phyloP scores from a whole-genome alignment of 2,329 filamentous ascomycete genomes.

The Lachnum nothofagi region DNA sequence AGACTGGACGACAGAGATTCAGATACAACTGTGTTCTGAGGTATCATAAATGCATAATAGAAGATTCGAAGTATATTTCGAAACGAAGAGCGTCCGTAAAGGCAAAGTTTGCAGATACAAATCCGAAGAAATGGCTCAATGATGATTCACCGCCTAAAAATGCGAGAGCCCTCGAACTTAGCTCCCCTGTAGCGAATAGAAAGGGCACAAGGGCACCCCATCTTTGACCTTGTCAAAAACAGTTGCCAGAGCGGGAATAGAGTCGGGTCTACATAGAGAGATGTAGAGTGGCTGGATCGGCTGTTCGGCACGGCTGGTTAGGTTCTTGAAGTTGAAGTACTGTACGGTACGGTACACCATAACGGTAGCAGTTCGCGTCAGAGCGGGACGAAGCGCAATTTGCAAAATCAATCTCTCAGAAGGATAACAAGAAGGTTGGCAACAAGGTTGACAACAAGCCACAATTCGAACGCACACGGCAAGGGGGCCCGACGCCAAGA shows the following conservation, averaged over 20 bases:
- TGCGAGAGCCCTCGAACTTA: too few species aligned
- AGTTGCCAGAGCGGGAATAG: not conserved
- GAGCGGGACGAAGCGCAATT: too few species aligned
- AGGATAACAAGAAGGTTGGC: too few species aligned
- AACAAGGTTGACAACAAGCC: too few species aligned
- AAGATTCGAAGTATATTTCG: not conserved
- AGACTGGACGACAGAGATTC: not conserved
- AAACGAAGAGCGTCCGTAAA: not conserved
- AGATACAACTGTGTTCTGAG: too few species aligned
- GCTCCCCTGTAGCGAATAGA: too few species aligned
- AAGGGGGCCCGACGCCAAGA: slow-evolving; percentile 4
- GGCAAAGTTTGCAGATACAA: too few species aligned
- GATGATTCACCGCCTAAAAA: not conserved
- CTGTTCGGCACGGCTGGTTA: not conserved
- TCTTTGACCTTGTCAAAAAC: not conserved
- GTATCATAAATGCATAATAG: not conserved
- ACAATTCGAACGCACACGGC: too few species aligned
- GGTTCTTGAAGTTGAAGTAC: not conserved
- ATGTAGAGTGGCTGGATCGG: not conserved
- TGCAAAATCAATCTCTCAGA: too few species aligned
- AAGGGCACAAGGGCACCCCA: not conserved
- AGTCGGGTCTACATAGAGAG: not conserved
- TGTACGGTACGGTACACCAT: too few species aligned
- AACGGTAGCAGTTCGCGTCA: too few species aligned
- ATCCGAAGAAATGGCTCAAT: not conserved